Evolutionary conservation across 345 rosid genomes (phyloP).

Genomic region (Populus davidiana): DNA sequence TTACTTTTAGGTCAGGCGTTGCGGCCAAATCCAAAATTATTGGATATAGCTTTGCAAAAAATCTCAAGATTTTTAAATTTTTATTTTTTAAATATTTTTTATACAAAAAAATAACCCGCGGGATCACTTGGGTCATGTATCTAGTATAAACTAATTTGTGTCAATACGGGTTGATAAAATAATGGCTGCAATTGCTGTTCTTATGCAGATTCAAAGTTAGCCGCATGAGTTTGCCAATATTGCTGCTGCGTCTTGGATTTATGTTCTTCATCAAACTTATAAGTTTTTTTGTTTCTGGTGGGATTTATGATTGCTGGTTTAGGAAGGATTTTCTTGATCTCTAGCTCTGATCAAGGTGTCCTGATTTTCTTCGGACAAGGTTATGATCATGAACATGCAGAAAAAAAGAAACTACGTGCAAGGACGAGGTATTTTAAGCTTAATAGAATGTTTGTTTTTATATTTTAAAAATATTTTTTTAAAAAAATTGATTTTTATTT

Average conservation of each 20-base stretch:
- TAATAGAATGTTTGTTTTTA: no score
- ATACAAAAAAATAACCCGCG: no score
- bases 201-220: neutral
- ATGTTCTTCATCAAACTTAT: neutral
- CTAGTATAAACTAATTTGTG: neutral
- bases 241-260: neutral
- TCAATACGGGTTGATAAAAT: neutral
- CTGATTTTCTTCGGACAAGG: neutral
- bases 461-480: no score
- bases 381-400: neutral
- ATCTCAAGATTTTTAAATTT: no score
- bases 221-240: neutral
- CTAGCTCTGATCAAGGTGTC: neutral
- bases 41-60: no score
- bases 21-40: no score
- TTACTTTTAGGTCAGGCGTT: no score
- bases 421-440: neutral
- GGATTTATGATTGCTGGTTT: neutral
- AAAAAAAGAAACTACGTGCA: neutral
- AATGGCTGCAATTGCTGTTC: neutral
- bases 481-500: no score
- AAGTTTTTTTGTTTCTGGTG: neutral
- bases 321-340: neutral
- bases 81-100: no score
- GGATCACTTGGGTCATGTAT: no score